Evolutionary conservation across 306 rosid species (phyloP).

Genomic region (Prunus mongolica): DNA sequence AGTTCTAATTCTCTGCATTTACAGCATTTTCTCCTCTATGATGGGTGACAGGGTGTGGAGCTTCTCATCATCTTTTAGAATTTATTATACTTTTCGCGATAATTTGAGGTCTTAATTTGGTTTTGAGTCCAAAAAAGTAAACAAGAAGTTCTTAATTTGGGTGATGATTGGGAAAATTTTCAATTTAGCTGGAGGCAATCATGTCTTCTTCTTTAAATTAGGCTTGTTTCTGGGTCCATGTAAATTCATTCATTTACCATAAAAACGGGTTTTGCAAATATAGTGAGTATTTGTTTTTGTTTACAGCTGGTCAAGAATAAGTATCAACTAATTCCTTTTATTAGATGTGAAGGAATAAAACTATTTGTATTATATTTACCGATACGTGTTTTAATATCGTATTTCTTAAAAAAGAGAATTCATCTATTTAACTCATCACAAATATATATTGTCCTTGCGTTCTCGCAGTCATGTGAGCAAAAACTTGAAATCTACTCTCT

Average conservation of each 20-base stretch:
- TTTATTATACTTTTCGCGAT: neutral
- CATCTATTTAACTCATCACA: no score
- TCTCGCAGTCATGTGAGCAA: no score
- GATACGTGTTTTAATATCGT: neutral
- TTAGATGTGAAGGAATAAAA: neutral
- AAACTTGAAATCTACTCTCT: no score
- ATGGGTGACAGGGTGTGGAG: neutral
- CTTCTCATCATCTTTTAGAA: neutral
- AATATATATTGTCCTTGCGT: no score
- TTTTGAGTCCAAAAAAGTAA: neutral
- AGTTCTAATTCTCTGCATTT: neutral
- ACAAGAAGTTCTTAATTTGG: neutral
- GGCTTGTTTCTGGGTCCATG: neutral
- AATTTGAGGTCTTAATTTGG: neutral
- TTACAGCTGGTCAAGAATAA: neutral
- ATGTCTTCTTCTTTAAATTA: neutral
- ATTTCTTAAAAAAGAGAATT: neutral
- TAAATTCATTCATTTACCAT: neutral
- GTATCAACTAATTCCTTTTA: neutral
- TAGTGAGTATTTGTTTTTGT: neutral
- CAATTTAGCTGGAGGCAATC: neutral
- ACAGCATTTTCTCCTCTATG: constrained; percentile 3
- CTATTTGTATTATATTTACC: neutral
- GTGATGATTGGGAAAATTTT: neutral
- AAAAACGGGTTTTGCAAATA: neutral